Evolutionary conservation across 2,329 filamentous ascomycete genomes (phyloP), one percentile per base, ranked within the genome.

Genomic region (Pestalotiopsis fici): DNA sequence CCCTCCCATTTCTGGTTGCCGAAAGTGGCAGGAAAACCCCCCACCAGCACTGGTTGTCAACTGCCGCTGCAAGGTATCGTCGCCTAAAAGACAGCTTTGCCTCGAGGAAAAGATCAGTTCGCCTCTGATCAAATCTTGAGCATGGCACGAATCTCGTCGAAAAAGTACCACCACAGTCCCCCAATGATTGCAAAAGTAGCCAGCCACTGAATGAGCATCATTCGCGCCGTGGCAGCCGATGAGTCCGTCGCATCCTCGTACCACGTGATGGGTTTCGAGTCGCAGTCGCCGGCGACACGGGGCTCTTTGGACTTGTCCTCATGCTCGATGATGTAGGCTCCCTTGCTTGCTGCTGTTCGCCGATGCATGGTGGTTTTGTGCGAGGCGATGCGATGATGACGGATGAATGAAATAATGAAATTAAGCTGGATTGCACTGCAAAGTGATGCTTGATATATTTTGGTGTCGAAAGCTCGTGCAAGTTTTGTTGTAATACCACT

Each of bases 131-230:
- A 64, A 12, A 64, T 35, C 12, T 47, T 7, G 9, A 64, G 47
- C 9, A 64, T 31, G n/a, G 61, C 61, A n/a, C 47, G 21, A 9
- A 64, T 31, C 13, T 64, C 61, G 21, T 64, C 61, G 43, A 55
- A 64, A 21, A 15, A 64, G 43, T 18, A 55, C 39, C 39, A 64
- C 43, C 47, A 64, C 0, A 23, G 25, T 21, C 61, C 61, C 6
- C 39, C 61, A 23, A 64, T 56, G 25, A 64, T 21, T 5, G 28
- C 23, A 35, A 56, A 55, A 1, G 61, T 27, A 27, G 54, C 23
- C 27, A 64, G 15, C 61, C 61, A 64, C 25, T 64, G 61, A 15
- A 64, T 15, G 39, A 64, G 27, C 61, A 64, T 64, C 61, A 55
- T 64, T 12, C 27, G 39, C 15, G 43, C 61, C 18, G 61, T 64